Evolutionary conservation across 2,329 filamentous ascomycete genomes (phyloP), one percentile per base, ranked within the genome.

Genomic region (Colletotrichum tamarilloi): DNA sequence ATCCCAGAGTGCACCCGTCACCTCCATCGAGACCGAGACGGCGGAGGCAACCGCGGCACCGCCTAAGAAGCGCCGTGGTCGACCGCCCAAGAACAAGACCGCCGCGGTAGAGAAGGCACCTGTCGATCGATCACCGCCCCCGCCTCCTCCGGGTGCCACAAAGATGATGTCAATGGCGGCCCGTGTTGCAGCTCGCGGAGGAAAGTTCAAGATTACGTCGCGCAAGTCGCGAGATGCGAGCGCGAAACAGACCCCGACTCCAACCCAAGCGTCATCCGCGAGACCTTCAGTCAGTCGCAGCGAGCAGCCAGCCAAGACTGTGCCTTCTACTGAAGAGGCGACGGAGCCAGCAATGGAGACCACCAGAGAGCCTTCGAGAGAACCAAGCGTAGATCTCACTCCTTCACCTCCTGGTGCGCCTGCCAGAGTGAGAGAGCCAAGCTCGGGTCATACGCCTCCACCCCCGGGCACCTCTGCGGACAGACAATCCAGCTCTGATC

Each of bases 91-190:
- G 46, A 59, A 32, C 24, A 74, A 56, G 56, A n/a, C 35, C 4
- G 9, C 58, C 14, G 22, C 35, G 52, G 58, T 42, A 30, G 63
- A 59, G 26, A 52, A 57, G 14, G 62, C 55, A 35, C 52, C 49
- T 2, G 55, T 38, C 22, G 70, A 73, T n/a, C 74, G 67, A 22
- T 57, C 72, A 7, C 72, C 65, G 28, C 68, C 69, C 9, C 55
- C 68, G 11, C 67, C 74, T 35, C 52, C 60, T 24, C 24, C 67
- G 35, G 72, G 60, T 38, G 68, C 62, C 19, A 32, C 55, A 16
- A 38, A 26, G 12, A 84, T 87, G 60, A 82, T 91, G 82, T 90
- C 89, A 6, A 86, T 91, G 86, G 85, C 85, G 49, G 89, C 91
- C 76, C 85, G 88, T n/a, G 87, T 90, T 84, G 87, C 85, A 42